Evolutionary conservation across 2,329 filamentous ascomycete genomes (phyloP).

Genomic region (Colletotrichum tanaceti): DNA sequence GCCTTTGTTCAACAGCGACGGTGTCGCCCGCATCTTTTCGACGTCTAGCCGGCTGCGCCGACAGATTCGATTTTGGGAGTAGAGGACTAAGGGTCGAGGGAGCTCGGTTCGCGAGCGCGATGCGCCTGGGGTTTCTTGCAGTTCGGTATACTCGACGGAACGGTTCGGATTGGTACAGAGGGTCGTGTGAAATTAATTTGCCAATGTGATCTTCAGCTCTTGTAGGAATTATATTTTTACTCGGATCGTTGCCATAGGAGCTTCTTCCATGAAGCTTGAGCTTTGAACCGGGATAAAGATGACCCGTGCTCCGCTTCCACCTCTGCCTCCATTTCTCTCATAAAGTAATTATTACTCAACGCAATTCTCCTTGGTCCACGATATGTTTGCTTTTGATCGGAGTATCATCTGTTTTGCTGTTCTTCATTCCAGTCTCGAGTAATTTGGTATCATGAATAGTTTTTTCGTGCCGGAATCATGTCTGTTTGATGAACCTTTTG

Average conservation of each 20-base stretch:
- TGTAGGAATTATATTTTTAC: neutral
- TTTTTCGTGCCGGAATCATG: neutral
- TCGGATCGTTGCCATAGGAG: conserved; percentile 9
- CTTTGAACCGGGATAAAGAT: conserved; percentile 34
- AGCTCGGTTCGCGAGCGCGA: neutral
- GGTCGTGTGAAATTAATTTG: neutral
- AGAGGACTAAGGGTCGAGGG: neutral
- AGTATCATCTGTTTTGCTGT: too few species aligned
- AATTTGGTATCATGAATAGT: neutral
- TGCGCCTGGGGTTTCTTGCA: neutral
- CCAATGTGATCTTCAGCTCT: neutral
- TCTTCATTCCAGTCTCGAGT: too few species aligned
- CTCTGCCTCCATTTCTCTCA: neutral
- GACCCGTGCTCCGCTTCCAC: conserved; percentile 13
- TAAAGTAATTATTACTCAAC: neutral
- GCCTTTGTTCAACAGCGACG: conserved; percentile 59
- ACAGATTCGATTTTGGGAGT: neutral
- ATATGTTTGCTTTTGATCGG: neutral
- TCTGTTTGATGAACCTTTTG: neutral
- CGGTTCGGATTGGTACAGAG: neutral
- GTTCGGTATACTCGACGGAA: neutral
- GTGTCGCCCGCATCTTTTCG: conserved; percentile 61
- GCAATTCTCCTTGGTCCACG: too few species aligned
- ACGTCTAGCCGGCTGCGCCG: conserved; percentile 1
- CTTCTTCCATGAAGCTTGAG: conserved; percentile 12